These are phyloP conservation scores for Kwoniella dejecticola DNA, from an alignment of 768 basidiomycete species.

Conservation along the genomic window DNA sequence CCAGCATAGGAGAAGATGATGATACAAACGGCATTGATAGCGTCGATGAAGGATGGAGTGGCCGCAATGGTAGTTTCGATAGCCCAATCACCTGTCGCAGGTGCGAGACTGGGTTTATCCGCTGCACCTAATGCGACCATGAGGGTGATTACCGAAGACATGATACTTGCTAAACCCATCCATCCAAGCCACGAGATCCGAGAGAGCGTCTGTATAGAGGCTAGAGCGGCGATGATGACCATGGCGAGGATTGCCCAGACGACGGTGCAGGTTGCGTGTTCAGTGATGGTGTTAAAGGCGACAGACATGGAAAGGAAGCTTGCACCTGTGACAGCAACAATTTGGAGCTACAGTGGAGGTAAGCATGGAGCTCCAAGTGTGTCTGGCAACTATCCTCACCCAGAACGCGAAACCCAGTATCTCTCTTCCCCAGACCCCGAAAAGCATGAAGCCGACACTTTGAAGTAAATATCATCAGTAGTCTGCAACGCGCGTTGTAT, in stretches of 20 bases:
- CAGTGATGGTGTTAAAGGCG: conserved; percentile 54
- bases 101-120: conserved; percentile 38
- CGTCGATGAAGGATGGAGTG: conserved; percentile 31
- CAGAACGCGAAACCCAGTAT: conserved; percentile 36
- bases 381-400: conserved; percentile 15
- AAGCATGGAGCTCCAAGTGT: neutral
- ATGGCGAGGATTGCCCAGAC: conserved; percentile 54
- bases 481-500: neutral
- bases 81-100: conserved; percentile 20
- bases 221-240: conserved; percentile 38
- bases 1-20: conserved; percentile 53
- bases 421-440: conserved; percentile 38
- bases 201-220: conserved; percentile 50
- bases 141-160: conserved; percentile 40
- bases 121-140: conserved; percentile 39
- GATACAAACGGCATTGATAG: conserved; percentile 54
- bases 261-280: conserved; percentile 55
- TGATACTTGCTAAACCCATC: conserved; percentile 39
- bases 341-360: conserved; percentile 14
- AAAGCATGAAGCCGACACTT: conserved; percentile 39
- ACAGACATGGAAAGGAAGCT: conserved; percentile 53
- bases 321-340: conserved; percentile 20
- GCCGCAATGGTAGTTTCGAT: conserved; percentile 15
- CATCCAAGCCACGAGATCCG: conserved; percentile 50
- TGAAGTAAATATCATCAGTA: neutral